Evolutionary conservation across 345 rosid species (phyloP), one percentile per base, ranked within the genome.

Genomic region (Eucalyptus melliodora): DNA sequence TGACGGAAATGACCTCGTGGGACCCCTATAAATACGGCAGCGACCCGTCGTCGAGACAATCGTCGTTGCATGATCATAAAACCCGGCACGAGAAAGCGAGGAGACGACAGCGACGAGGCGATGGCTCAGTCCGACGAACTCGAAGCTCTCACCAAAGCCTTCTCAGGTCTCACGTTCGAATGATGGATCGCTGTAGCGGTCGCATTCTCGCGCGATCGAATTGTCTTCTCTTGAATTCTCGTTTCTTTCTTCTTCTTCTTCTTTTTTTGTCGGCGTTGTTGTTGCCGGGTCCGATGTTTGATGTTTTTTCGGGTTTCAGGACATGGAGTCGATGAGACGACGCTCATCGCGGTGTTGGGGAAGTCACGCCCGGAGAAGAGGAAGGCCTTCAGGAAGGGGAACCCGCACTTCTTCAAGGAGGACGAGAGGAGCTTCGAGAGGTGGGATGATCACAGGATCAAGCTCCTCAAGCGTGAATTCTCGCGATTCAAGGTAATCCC

Each of bases 351-450:
- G 42, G 88, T 90, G 45, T 69, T 97, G 86, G 97, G 97, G 77
- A 94, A 92, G 37, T 94, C 98, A 17, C 94, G 91, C 34, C 93
- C 94, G 50, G 96, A 96, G 85, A 95, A 95, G 49, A 88, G 96
- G 88, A 89, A 77, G 80, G 21, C 93, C 40, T 92, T 95, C 88
- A 94, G 98, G 93, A 95, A 96, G 88, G 91, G 90, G 55, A 92
- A 86, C 89, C 91, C 93, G 45, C 92, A 88, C 65, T 93, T 95
- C 92, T 97, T 97, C 95, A 86, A 85, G 7, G 96, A 95, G 89
- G 99, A 98, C 88, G 97, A 94, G 87, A 95, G 96, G 86, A 91
- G 92, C 72, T 97, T 97, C 55, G 98, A 97, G 93, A 92, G 96
- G 44, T 97, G 96, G 91, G 93, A 95, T 89, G 97, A 95, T 87